phyloP scores from a whole-genome alignment of 768 basidiomycete species.

The Podaxis mareebaensis region DNA sequence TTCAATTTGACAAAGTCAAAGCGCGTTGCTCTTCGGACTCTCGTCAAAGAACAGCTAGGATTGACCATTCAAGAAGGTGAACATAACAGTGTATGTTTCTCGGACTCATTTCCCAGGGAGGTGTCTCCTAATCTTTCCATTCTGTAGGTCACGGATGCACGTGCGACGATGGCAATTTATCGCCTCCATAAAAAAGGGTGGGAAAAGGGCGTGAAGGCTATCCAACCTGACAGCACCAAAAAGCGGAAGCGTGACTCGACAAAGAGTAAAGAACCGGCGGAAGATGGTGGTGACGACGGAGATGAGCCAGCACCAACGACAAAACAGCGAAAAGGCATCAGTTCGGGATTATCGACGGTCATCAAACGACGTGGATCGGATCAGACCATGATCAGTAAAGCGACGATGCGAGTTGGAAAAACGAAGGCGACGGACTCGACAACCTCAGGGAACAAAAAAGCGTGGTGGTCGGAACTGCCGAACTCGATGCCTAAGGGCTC shows the following conservation, averaged over 20 bases:
- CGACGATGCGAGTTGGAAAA: background rate
- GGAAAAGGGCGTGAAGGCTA: slow-evolving; percentile 49
- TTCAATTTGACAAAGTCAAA: slow-evolving; percentile 61
- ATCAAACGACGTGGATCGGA: slow-evolving; percentile 30
- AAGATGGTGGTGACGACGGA: slow-evolving; percentile 18
- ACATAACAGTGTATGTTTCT: slow-evolving; percentile 78
- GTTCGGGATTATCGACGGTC: slow-evolving; percentile 60
- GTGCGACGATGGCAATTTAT: slow-evolving; percentile 95
- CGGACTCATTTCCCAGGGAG: background rate
- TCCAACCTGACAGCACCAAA: slow-evolving; percentile 18
- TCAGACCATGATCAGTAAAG: background rate
- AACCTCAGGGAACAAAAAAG: background rate
- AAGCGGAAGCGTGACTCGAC: slow-evolving; percentile 15
- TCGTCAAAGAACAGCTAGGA: slow-evolving; percentile 79
- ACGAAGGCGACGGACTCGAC: background rate
- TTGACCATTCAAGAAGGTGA: slow-evolving; percentile 85
- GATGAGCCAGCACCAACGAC: slow-evolving; percentile 15
- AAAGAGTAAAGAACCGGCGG: slow-evolving; percentile 8
- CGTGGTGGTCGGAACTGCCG: slow-evolving; percentile 11
- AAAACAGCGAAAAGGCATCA: slow-evolving; percentile 50
- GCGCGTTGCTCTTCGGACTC: slow-evolving; percentile 73
- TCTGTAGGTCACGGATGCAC: slow-evolving; percentile 81
- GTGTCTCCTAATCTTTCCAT: background rate
- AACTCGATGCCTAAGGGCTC: background rate
- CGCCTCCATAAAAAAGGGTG: slow-evolving; percentile 79